Conservation (phyloP, 495 filamentous ascomycete species). For the Aspergillus baeticus region DNA sequence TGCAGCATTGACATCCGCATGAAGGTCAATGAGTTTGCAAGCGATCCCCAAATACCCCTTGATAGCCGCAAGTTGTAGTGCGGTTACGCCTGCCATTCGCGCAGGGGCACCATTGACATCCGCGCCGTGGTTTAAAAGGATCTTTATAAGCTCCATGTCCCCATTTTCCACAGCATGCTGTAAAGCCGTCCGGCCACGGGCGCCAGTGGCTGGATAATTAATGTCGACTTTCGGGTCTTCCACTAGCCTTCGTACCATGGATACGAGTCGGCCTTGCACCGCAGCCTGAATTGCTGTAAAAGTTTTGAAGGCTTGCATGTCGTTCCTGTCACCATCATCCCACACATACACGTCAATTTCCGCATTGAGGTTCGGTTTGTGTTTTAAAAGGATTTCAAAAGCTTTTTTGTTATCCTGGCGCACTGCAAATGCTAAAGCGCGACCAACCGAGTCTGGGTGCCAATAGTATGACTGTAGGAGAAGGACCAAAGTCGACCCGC, state of each 20-base stretch:
- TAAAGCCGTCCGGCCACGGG: conserved; percentile 18
- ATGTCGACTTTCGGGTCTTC: not conserved
- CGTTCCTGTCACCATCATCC: not conserved
- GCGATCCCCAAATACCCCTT: conserved; percentile 25
- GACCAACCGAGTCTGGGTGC: not conserved
- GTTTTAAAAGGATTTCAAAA: not conserved
- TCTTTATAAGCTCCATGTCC: conserved; percentile 22
- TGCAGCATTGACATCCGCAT: conserved; percentile 29
- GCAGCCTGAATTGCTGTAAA: not conserved
- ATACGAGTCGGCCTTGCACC: not conserved
- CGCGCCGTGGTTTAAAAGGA: conserved; percentile 30
- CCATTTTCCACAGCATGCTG: conserved; percentile 28
- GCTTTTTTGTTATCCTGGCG: not conserved
- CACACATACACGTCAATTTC: not conserved
- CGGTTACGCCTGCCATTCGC: conserved; percentile 13
- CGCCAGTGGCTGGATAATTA: not conserved
- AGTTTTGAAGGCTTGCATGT: not conserved
- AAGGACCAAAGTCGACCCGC: not conserved
- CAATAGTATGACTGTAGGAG: not conserved
- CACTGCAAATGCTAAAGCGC: conserved; percentile 1
- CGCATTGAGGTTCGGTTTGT: not conserved
- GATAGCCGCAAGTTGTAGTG: conserved; percentile 25
- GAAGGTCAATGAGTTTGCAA: conserved; percentile 19
- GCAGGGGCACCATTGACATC: conserved; percentile 26
- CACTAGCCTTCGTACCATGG: not conserved